A percentile compares a stretch with the other conserved stretches of the same genome.
Evolutionary conservation across 2,329 filamentous ascomycete genomes (phyloP).

Genomic region (Daldinia eschscholtzii): DNA sequence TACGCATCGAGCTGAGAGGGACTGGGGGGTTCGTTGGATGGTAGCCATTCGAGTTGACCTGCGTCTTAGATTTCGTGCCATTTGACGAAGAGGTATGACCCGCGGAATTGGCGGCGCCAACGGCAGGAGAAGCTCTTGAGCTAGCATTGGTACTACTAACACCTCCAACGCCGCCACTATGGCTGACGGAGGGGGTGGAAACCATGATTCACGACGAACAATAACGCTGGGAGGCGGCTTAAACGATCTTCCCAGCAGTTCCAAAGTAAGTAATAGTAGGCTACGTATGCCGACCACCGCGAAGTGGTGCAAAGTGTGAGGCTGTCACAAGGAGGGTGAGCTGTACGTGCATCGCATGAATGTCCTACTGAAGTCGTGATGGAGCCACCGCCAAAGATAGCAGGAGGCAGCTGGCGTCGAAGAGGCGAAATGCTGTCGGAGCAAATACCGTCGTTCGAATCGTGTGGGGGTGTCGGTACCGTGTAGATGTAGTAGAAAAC

Average conservation of each 20-base stretch:
- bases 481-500: conserved; percentile 12
- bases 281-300: conserved; percentile 38
- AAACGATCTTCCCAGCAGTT: conserved; percentile 12
- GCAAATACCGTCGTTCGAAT: conserved; percentile 14
- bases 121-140: conserved; percentile 65
- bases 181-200: conserved; percentile 56
- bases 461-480: conserved; percentile 24
- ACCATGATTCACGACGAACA: conserved; percentile 53
- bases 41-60: conserved; percentile 66
- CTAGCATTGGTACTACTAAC: conserved; percentile 62
- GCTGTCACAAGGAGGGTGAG: conserved; percentile 43
- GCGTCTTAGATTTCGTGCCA: conserved; percentile 62
- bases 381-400: conserved; percentile 8
- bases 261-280: conserved; percentile 24
- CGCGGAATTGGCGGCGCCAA: conserved; percentile 53
- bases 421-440: conserved; percentile 9
- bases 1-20: conserved; percentile 68
- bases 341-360: conserved; percentile 48
- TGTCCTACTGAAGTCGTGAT: conserved; percentile 16
- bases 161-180: conserved; percentile 56
- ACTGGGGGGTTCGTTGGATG: conserved; percentile 64
- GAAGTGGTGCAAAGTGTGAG: conserved; percentile 42
- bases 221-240: conserved; percentile 12
- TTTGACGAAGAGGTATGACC: conserved; percentile 52
- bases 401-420: not conserved